Evolutionary conservation across 164 flowering plant genomes (phyloP).

Genomic region (Stephania yunnanensis): DNA sequence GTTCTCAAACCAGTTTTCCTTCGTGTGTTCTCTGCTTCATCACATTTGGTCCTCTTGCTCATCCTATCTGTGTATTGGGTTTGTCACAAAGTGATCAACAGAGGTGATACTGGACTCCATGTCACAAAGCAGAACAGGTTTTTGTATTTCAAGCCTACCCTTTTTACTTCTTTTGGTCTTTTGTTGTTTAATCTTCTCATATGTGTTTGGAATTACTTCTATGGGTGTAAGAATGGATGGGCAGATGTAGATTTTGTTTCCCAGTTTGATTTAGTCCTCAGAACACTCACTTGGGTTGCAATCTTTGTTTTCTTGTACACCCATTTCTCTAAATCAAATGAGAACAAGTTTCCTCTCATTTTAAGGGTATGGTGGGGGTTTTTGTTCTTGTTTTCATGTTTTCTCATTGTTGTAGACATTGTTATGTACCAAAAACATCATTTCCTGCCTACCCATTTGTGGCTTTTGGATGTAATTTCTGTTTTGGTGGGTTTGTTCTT

Average conservation of each 20-base stretch:
- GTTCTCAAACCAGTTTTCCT: constrained; percentile 41
- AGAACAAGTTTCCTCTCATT: constrained; percentile 32
- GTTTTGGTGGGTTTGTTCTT: constrained; percentile 38
- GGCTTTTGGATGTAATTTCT: constrained; percentile 44
- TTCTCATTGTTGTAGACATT: constrained; percentile 37
- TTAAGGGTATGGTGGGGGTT: constrained; percentile 58
- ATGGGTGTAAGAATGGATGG: constrained; percentile 57
- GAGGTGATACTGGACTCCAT: constrained; percentile 2
- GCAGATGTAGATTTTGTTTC: constrained; percentile 36
- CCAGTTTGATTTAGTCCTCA: constrained; percentile 41
- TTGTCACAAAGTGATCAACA: constrained; percentile 20
- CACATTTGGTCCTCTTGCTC: constrained; percentile 43
- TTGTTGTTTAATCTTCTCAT: constrained; percentile 39
- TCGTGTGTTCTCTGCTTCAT: constrained; percentile 42
- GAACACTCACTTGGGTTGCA: constrained; percentile 44
- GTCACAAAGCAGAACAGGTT: constrained; percentile 20
- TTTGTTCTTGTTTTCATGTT: constrained; percentile 40
- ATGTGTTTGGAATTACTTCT: constrained; percentile 35
- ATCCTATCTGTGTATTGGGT: constrained; percentile 32
- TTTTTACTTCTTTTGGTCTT: constrained; percentile 36
- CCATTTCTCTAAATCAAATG: constrained; percentile 22
- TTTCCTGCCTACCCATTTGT: constrained; percentile 17
- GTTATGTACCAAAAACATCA: constrained; percentile 21
- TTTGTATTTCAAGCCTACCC: constrained; percentile 25
- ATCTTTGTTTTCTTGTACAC: constrained; percentile 35